Evolutionary conservation across 148 eudicot genomes (phyloP), one percentile per base, ranked within the genome.

Genomic region (Heliamphora exappendiculata): DNA sequence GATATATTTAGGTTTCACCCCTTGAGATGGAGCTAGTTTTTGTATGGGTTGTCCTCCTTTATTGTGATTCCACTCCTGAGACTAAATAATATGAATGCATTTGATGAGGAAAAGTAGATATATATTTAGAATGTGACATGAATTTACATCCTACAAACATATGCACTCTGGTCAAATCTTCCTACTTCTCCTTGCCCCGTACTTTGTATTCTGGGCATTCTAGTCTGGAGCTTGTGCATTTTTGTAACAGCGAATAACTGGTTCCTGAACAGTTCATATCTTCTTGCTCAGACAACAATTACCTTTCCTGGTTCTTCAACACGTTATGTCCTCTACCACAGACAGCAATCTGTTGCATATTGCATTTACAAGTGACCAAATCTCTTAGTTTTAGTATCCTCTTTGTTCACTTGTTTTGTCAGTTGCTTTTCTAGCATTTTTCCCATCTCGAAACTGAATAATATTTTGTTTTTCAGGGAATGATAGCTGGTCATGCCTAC

Each of bases 401-500:
- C 28, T 28, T 45, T 42, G 70, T 41, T n/a, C 17, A 39, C 70
- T 67, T 53, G 42, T 20, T 47, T 70, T 0, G 31, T 47, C 13
- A 3, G 10, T 11, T 7, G 29, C 62, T 24, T n/a, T 14, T 57
- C 7, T 57, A 3, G 5, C 29, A n/a, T 33, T 3, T 62, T 12
- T 29, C 3, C 17, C 45, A 10, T 17, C 42, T 65, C 28, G 39
- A 67, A 67, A 67, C 31, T 67, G 62, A 53, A 17, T 50, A 55
- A 47, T 17, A 7, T 73, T 42, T 69, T 67, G 33, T 68, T 70
- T 57, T 78, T 50, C 84, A 94, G 98, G 98, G 98, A 79, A 90
- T 94, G 98, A 89, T 94, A 31, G 98, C 98, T 34, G 98, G 98
- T 17, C 98, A 94, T 81, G 97, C 98, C 33, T 94, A 94, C 80